A percentile compares a stretch with the other conserved stretches of the same genome.
Evolutionary conservation across 2,329 filamentous ascomycete genomes (phyloP).

Genomic region (Sporothrix curviconia): DNA sequence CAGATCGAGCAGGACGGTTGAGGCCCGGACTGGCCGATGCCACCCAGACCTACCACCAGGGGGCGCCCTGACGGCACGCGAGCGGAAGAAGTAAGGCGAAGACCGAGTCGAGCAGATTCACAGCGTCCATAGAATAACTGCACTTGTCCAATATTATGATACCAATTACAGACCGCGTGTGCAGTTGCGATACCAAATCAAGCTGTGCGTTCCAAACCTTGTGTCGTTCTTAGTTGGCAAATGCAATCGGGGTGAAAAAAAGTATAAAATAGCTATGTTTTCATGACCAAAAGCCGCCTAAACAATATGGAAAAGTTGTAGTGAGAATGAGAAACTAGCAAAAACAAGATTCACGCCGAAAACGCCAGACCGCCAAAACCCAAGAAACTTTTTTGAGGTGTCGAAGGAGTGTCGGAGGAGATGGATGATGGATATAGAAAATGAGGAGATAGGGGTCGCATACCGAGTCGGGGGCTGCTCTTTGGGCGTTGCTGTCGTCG

Average conservation of each 20-base stretch:
- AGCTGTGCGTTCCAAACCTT: no score
- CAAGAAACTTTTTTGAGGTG: not conserved
- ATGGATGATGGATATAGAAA: not conserved
- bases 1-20: slow-evolving; percentile 41
- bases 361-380: slow-evolving; percentile 12
- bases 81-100: slow-evolving; percentile 11
- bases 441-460: not conserved
- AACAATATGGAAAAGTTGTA: not conserved
- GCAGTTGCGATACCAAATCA: no score
- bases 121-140: no score
- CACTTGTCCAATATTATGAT: not conserved
- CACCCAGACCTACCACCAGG: slow-evolving; percentile 37
- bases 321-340: not conserved
- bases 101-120: no score
- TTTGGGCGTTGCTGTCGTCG: not conserved
- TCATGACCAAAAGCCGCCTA: no score
- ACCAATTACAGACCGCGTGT: not conserved
- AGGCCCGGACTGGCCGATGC: slow-evolving; percentile 40
- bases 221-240: no score
- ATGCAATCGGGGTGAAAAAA: not conserved
- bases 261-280: not conserved
- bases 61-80: slow-evolving; percentile 3
- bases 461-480: not conserved
- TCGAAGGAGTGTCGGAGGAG: not conserved
- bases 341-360: slow-evolving; percentile 10